phyloP scores from a whole-genome alignment of 2,329 filamentous ascomycete species.

The Penicillium sp. region DNA sequence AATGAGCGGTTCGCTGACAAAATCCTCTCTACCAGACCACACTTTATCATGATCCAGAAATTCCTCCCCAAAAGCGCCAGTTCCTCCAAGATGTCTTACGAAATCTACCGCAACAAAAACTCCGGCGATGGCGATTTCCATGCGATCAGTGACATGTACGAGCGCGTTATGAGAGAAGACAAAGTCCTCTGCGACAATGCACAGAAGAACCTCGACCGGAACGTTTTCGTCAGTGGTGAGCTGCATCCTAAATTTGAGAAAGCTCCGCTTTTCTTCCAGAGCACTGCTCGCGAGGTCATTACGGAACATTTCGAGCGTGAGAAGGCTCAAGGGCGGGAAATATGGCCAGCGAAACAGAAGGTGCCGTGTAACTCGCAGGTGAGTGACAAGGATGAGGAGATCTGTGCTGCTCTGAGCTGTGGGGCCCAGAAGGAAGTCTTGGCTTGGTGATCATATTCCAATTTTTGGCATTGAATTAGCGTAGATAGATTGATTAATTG shows the following conservation, averaged over 20 bases:
- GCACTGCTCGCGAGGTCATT: slow-evolving; percentile 50
- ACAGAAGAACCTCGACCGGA: slow-evolving; percentile 62
- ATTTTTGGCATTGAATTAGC: neutral
- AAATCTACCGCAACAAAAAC: slow-evolving; percentile 63
- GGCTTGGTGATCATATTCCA: slow-evolving; percentile 20
- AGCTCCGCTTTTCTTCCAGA: slow-evolving; percentile 60
- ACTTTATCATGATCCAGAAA: slow-evolving; percentile 65
- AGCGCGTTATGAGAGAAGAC: slow-evolving; percentile 65
- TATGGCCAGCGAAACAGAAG: slow-evolving; percentile 52
- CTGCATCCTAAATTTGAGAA: slow-evolving; percentile 63
- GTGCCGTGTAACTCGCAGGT: slow-evolving; percentile 16
- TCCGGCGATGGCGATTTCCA: slow-evolving; percentile 61
- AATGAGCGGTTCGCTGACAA: neutral
- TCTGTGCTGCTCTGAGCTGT: slow-evolving; percentile 24
- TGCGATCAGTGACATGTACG: slow-evolving; percentile 60
- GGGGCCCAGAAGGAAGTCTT: slow-evolving; percentile 22
- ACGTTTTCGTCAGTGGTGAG: slow-evolving; percentile 63
- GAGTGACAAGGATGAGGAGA: slow-evolving; percentile 26
- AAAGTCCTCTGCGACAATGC: slow-evolving; percentile 61
- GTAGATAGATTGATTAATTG: neutral
- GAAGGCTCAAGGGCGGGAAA: slow-evolving; percentile 46
- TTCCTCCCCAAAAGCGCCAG: slow-evolving; percentile 58
- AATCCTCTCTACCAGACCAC: slow-evolving; percentile 41
- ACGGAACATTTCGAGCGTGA: slow-evolving; percentile 51
- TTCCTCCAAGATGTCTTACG: slow-evolving; percentile 59